phyloP scores from a whole-genome alignment of 73 alveolate genomes.

The Effrenium voratum region DNA sequence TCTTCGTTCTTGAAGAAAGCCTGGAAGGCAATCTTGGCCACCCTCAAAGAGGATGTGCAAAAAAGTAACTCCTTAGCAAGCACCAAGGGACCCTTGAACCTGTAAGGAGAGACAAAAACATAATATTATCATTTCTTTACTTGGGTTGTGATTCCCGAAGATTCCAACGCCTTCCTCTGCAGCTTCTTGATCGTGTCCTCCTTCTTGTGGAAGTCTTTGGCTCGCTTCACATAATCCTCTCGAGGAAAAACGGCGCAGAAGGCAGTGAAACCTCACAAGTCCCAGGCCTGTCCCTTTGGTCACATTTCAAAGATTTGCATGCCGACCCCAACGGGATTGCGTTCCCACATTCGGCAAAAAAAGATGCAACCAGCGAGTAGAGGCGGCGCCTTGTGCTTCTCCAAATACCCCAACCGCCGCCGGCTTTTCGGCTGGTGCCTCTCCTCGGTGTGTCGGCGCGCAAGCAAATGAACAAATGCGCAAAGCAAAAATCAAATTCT shows the following conservation, averaged over 20 bases:
- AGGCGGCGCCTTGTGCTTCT: constrained; percentile 63
- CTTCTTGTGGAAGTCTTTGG: constrained; percentile 85
- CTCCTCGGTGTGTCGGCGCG: neutral
- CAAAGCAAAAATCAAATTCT: neutral
- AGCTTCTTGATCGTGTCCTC: constrained; percentile 25
- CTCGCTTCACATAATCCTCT: constrained; percentile 85
- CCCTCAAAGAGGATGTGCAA: too few relatives aligned
- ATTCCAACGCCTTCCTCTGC: constrained; percentile 52
- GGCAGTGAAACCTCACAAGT: too few relatives aligned
- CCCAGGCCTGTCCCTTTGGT: neutral
- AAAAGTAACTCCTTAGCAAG: too few relatives aligned
- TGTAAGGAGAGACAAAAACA: too few relatives aligned
- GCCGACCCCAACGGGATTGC: too few relatives aligned
- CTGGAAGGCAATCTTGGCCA: neutral
- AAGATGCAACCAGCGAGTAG: neutral
- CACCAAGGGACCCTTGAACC: too few relatives aligned
- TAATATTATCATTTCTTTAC: too few relatives aligned
- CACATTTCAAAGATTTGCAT: neutral
- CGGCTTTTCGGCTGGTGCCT: constrained; percentile 78
- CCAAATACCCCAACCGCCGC: constrained; percentile 65
- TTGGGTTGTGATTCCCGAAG: too few relatives aligned
- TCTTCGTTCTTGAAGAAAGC: constrained; percentile 83
- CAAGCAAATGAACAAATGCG: neutral
- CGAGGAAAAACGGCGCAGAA: too few relatives aligned
- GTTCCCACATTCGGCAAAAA: too few relatives aligned